phyloP scores from a whole-genome alignment of 2,329 filamentous ascomycete genomes.

The Colletotrichum sojae region DNA sequence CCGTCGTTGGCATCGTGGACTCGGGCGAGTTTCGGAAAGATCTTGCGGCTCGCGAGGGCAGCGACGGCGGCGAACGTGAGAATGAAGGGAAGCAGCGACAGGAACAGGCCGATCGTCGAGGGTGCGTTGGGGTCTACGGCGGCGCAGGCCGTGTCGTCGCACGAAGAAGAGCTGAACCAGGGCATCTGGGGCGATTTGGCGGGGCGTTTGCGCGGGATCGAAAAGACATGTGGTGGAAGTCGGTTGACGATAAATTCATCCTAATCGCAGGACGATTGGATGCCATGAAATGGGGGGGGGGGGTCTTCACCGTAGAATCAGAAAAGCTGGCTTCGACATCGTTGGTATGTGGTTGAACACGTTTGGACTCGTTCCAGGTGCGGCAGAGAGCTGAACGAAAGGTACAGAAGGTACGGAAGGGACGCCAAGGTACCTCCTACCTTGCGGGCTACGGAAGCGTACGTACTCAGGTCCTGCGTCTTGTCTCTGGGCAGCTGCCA shows the following conservation, averaged over 20 bases:
- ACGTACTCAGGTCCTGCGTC: not conserved
- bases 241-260: slow-evolving; percentile 17
- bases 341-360: slow-evolving; percentile 24
- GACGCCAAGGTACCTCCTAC: not conserved
- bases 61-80: slow-evolving; percentile 77
- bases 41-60: slow-evolving; percentile 73
- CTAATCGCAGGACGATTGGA: not conserved
- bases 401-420: not conserved
- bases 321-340: slow-evolving; percentile 27
- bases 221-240: slow-evolving; percentile 33
- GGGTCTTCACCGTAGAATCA: slow-evolving; percentile 26
- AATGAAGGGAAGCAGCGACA: slow-evolving; percentile 79
- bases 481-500: slow-evolving; percentile 2
- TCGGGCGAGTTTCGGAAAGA: slow-evolving; percentile 81
- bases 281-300: not conserved
- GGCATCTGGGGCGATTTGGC: slow-evolving; percentile 35
- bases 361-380: slow-evolving; percentile 26
- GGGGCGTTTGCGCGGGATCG: slow-evolving; percentile 27
- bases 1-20: slow-evolving; percentile 66
- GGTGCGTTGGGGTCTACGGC: slow-evolving; percentile 58
- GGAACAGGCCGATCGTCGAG: slow-evolving; percentile 59
- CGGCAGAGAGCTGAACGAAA: slow-evolving; percentile 5
- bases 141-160: slow-evolving; percentile 72
- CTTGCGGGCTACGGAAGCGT: no score
- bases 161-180: slow-evolving; percentile 57